phyloP scores from a whole-genome alignment of 805 yeast species.

The Hanseniaspora nectarophila region DNA sequence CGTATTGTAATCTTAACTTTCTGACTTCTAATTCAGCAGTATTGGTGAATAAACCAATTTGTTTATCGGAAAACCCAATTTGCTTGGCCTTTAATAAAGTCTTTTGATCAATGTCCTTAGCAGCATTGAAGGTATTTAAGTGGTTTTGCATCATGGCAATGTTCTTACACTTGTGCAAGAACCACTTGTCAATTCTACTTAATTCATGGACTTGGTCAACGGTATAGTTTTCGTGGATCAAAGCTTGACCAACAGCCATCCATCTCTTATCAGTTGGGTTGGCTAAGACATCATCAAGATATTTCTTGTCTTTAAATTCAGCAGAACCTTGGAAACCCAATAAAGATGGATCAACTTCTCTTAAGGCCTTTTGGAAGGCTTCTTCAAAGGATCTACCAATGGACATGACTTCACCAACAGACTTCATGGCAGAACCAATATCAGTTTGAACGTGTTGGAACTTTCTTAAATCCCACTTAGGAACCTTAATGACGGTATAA shows the following conservation, averaged over 20 bases:
- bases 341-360: slow-evolving; percentile 76
- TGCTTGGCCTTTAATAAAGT: slow-evolving; percentile 77
- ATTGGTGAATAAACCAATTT: slow-evolving; percentile 76
- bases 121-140: slow-evolving; percentile 35
- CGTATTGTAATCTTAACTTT: slow-evolving; percentile 73
- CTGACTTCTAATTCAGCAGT: slow-evolving; percentile 84
- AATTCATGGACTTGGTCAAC: slow-evolving; percentile 88
- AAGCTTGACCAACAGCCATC: slow-evolving; percentile 96
- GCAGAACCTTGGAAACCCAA: slow-evolving; percentile 84
- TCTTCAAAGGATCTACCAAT: slow-evolving; percentile 96
- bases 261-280: slow-evolving; percentile 94
- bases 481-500: slow-evolving; percentile 93
- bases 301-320: slow-evolving; percentile 46
- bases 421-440: slow-evolving; percentile 89
- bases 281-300: slow-evolving; percentile 58
- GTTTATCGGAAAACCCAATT: slow-evolving; percentile 93
- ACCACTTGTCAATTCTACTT: slow-evolving; percentile 92
- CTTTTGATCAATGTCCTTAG: slow-evolving; percentile 47
- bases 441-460: slow-evolving; percentile 82
- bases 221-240: slow-evolving; percentile 77
- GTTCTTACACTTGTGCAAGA: slow-evolving; percentile 82
- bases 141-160: slow-evolving; percentile 81
- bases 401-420: slow-evolving; percentile 98
- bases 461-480: slow-evolving; percentile 97
- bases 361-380: slow-evolving; percentile 92